Base-by-base conservation (phyloP, 2,329 filamentous ascomycete species). In the Cercospora janseana region DNA sequence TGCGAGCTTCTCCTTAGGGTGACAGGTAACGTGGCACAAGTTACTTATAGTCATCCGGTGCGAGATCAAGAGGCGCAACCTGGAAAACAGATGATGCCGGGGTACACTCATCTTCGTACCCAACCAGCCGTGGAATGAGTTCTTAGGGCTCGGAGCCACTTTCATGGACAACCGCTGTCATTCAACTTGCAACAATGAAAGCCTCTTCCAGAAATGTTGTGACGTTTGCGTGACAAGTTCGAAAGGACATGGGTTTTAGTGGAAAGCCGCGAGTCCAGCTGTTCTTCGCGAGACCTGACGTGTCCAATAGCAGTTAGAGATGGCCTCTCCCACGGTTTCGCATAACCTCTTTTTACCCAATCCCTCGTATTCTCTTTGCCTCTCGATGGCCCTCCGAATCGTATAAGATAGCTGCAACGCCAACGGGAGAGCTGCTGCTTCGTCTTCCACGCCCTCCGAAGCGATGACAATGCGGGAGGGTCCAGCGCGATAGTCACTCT, bases 361-460 rank as follows among this genome's bases (percentile, higher is more conserved):
- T 4, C 10, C 9, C 20, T 28, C 10, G 15, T 27, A 28, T 3
- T 21, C 6, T 42, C 38, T 26, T n/a, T 42, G 24, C 15, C 23
- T 24, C 10, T n/a, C 6, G 3, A 42, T 21, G 18, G 38, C 29
- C 12, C 24, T 18, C n/a, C 31, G 43, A 3, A 46, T 32, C 7
- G 24, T 34, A 13, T 13, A 20, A 6, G 43, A 35, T 4, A 46
- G 13, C 20, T 46, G 20, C 4, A 46, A 13, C 8, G 18, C 37
- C 5, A 37, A n/a, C 16, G 23, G 32, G 7, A 46, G 43, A 7
- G 31, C 18, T 23, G 29, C 18, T 35, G 31, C 43, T 20, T 21
- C 43, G 15, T 35, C 29, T 12, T 35, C n/a, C 3, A 46, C n/a
- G 10, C 43, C 43, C 12, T 46, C 43, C 4, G 31, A 46, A 5